Percentiles rank a stretch among this genome's conserved stretches.
Conservation (phyloP, 2,329 filamentous ascomycete genomes). For the Fusarium concolor region DNA sequence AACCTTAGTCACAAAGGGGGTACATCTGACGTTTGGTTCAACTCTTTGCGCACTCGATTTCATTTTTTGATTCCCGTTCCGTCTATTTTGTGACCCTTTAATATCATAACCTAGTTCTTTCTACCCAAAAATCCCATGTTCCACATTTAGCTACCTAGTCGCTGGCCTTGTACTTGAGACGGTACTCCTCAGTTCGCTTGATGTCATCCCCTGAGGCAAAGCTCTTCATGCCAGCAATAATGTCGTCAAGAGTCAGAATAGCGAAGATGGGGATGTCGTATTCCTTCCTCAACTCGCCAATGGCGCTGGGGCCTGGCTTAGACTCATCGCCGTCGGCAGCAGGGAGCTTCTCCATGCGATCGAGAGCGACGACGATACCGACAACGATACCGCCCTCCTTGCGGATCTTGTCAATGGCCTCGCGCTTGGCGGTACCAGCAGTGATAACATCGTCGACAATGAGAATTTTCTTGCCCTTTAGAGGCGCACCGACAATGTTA, state of each 20-base stretch:
- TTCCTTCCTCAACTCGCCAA: conserved; percentile 86
- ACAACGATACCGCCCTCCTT: conserved; percentile 86
- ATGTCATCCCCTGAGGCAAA: conserved; percentile 72
- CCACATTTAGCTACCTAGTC: conserved; percentile 54
- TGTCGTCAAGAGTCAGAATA: conserved; percentile 86
- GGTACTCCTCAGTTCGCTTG: conserved; percentile 78
- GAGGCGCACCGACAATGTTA: conserved; percentile 85
- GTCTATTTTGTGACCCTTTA: conserved; percentile 24
- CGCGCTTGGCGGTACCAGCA: conserved; percentile 91
- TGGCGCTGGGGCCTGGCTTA: conserved; percentile 79
- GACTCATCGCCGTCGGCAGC: conserved; percentile 73
- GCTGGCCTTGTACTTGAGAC: conserved; percentile 71
- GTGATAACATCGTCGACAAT: conserved; percentile 98
- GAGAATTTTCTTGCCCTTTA: conserved; percentile 86
- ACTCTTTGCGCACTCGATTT: conserved; percentile 5
- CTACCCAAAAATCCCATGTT: neutral
- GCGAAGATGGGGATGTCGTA: conserved; percentile 85
- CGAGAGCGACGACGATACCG: conserved; percentile 88
- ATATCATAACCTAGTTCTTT: conserved; percentile 20
- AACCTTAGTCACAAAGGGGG: too few species aligned
- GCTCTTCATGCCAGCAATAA: conserved; percentile 75
- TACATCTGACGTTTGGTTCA: too few species aligned
- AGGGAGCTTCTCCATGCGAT: conserved; percentile 86
- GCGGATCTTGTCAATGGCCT: conserved; percentile 90
- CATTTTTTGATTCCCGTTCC: neutral